Conservation (phyloP, 768 basidiomycete species). For the Leucogyrophana mollusca region DNA sequence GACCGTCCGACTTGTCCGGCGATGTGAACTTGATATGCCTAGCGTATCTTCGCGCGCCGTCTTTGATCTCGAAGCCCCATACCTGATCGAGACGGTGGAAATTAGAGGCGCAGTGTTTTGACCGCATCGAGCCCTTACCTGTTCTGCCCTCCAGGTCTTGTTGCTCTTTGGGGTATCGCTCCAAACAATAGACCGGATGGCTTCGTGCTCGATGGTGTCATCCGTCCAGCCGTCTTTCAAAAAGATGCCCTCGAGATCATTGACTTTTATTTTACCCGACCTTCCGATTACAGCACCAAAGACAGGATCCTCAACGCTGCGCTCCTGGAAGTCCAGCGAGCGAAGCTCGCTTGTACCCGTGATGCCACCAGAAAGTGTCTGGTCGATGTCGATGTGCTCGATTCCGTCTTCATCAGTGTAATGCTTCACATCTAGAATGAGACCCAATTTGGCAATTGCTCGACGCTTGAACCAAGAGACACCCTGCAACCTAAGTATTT, state of each 20-base stretch:
- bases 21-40: slow-evolving; percentile 66
- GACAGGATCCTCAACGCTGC: slow-evolving; percentile 52
- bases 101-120: background rate
- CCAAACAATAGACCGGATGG: slow-evolving; percentile 39
- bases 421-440: slow-evolving; percentile 65
- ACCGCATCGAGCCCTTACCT: slow-evolving; percentile 39
- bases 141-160: slow-evolving; percentile 60
- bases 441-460: slow-evolving; percentile 51
- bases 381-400: slow-evolving; percentile 69
- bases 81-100: slow-evolving; percentile 21
- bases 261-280: slow-evolving; percentile 47
- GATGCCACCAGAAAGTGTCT: slow-evolving; percentile 63
- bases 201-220: slow-evolving; percentile 34
- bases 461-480: slow-evolving; percentile 71
- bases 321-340: slow-evolving; percentile 54
- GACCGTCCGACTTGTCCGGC: slow-evolving; percentile 46
- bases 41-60: slow-evolving; percentile 59
- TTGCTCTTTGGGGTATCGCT: slow-evolving; percentile 66
- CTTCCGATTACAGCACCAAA: slow-evolving; percentile 62
- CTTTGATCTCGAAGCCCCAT: slow-evolving; percentile 65
- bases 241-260: slow-evolving; percentile 44
- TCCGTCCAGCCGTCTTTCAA: slow-evolving; percentile 42
- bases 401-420: slow-evolving; percentile 55
- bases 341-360: slow-evolving; percentile 56
- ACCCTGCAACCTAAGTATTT: slow-evolving; percentile 68